A percentile compares a stretch with the other conserved stretches of the same genome.
phyloP scores from a whole-genome alignment of 192 early-diverging fungal species.

The Linnemannia zychae region DNA sequence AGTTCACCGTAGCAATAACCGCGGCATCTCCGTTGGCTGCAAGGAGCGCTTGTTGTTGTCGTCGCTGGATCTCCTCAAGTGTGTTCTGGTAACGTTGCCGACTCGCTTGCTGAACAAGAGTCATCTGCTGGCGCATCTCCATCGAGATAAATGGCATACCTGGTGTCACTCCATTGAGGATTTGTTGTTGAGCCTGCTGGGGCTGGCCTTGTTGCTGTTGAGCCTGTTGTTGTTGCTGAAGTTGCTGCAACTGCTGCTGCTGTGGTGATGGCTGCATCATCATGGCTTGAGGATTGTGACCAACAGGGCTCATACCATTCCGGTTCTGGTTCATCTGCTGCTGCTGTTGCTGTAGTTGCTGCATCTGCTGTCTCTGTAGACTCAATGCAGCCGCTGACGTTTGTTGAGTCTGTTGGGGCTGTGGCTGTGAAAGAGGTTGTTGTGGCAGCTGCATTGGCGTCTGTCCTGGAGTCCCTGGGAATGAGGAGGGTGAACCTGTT shows the following conservation, averaged over 20 bases:
- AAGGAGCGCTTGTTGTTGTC: constrained; percentile 40
- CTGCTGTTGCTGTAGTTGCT: constrained; percentile 30
- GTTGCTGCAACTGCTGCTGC: constrained; percentile 32
- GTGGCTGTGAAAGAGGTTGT: constrained; percentile 3
- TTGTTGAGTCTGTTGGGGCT: neutral
- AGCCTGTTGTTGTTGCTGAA: neutral
- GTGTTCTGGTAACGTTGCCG: constrained; percentile 40
- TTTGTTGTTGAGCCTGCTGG: constrained; percentile 6
- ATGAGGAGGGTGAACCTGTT: constrained; percentile 3
- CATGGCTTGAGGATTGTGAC: constrained; percentile 5
- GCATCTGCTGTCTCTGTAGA: constrained; percentile 10
- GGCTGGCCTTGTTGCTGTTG: constrained; percentile 35
- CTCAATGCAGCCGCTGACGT: neutral
- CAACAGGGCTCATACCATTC: constrained; percentile 23
- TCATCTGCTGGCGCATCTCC: constrained; percentile 51
- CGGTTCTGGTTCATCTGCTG: constrained; percentile 36
- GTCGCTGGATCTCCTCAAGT: constrained; percentile 41
- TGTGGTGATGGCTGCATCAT: constrained; percentile 28
- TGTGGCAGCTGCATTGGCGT: constrained; percentile 23
- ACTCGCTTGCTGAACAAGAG: constrained; percentile 34
- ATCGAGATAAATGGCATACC: constrained; percentile 26
- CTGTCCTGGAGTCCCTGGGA: constrained; percentile 5
- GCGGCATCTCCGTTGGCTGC: constrained; percentile 40
- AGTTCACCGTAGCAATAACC: constrained; percentile 37
- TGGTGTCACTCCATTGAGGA: constrained; percentile 12